Evolutionary conservation across 352 stramenopile species (phyloP).

Genomic region (Phytophthora brassicae): DNA sequence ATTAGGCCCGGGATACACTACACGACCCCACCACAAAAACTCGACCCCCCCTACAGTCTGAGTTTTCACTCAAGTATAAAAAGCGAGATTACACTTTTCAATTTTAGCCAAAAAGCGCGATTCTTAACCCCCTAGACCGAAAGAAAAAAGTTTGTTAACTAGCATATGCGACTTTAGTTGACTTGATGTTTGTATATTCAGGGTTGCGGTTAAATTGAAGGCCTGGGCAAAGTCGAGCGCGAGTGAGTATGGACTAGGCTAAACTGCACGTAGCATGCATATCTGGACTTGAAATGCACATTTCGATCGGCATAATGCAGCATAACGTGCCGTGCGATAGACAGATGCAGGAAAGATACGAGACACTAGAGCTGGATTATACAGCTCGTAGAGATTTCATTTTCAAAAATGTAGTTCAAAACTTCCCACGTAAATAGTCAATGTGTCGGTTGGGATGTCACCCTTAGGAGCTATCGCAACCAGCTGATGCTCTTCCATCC

Average conservation of each 20-base stretch:
- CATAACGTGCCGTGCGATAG: not conserved
- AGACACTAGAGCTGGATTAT: not conserved
- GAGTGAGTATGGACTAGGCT: not conserved
- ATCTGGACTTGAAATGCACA: not conserved
- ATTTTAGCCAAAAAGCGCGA: no score
- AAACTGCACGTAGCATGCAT: not conserved
- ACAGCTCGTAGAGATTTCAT: not conserved
- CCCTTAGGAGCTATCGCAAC: not conserved
- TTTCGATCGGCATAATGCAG: not conserved
- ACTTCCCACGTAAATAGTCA: conserved; percentile 1
- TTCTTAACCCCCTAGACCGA: not conserved
- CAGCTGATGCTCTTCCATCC: not conserved
- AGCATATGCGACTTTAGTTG: not conserved
- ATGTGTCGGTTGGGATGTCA: not conserved
- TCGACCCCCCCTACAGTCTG: no score
- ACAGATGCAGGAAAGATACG: not conserved
- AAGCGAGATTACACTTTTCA: no score
- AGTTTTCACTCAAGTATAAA: no score
- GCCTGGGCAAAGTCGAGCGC: not conserved
- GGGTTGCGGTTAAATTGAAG: not conserved
- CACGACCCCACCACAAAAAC: no score
- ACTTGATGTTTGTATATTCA: not conserved
- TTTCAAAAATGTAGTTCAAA: conserved; percentile 1
- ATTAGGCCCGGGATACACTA: no score
- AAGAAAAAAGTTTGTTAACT: not conserved